Percentiles rank a stretch among this genome's conserved stretches.
Conservation (phyloP, 176 grass and related monocot genomes). For the Oryza glumipatula region DNA sequence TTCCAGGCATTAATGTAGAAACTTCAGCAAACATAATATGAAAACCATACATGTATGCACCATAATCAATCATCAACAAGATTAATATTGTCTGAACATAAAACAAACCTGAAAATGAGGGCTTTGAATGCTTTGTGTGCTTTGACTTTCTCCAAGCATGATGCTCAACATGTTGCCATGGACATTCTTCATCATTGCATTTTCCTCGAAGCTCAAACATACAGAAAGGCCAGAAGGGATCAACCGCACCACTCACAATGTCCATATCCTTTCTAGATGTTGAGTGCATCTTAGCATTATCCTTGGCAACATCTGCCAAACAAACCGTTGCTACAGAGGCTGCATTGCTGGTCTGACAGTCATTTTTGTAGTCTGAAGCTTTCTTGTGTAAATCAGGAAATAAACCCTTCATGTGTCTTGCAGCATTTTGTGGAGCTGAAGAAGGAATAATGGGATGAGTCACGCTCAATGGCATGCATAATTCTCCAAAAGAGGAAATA, state of each 20-base stretch:
- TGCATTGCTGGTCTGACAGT: slow-evolving; percentile 33
- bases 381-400: slow-evolving; percentile 45
- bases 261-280: slow-evolving; percentile 42
- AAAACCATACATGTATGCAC: not conserved
- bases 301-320: slow-evolving; percentile 43
- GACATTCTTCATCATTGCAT: slow-evolving; percentile 97
- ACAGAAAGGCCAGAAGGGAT: slow-evolving; percentile 97
- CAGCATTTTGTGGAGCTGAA: slow-evolving; percentile 58
- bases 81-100: slow-evolving; percentile 29
- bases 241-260: slow-evolving; percentile 40
- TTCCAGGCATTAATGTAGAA: slow-evolving; percentile 28
- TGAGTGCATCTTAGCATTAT: slow-evolving; percentile 32
- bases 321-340: slow-evolving; percentile 35
- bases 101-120: slow-evolving; percentile 64
- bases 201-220: slow-evolving; percentile 98
- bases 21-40: slow-evolving; percentile 30
- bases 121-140: slow-evolving; percentile 27
- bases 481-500: slow-evolving; percentile 47
- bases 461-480: slow-evolving; percentile 22
- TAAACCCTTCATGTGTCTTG: slow-evolving; percentile 54
- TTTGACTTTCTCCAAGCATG: slow-evolving; percentile 70
- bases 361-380: slow-evolving; percentile 43
- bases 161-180: slow-evolving; percentile 78
- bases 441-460: slow-evolving; percentile 45
- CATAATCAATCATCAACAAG: slow-evolving; percentile 10